These are phyloP conservation scores for Colletotrichum agaves DNA, from an alignment of 2,329 filamentous ascomycete species.

Conservation along the genomic window DNA sequence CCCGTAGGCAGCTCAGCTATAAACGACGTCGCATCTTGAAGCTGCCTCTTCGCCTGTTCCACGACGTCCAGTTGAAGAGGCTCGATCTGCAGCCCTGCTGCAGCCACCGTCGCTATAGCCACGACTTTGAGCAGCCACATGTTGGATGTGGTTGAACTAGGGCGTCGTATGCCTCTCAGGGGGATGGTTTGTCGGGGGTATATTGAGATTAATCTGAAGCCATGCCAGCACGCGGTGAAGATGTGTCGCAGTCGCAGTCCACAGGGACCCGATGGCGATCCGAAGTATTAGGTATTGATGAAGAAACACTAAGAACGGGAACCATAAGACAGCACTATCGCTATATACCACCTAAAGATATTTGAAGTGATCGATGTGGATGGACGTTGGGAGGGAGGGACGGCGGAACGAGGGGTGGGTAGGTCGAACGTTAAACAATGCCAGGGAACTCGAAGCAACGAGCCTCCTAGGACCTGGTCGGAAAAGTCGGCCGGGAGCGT, in stretches of 20 bases:
- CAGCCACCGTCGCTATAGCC: slow-evolving; percentile 23
- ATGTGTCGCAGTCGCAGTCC: background rate
- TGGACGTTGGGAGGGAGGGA: slow-evolving; percentile 5
- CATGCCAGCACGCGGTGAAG: slow-evolving; percentile 30
- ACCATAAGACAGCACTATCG: background rate
- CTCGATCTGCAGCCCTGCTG: slow-evolving; percentile 24
- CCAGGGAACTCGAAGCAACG: background rate
- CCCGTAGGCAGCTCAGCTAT: slow-evolving; percentile 28
- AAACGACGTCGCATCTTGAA: slow-evolving; percentile 27
- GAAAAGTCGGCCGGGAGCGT: slow-evolving; percentile 13
- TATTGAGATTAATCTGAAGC: slow-evolving; percentile 16
- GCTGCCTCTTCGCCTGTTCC: background rate
- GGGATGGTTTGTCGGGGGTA: background rate
- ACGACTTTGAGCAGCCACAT: slow-evolving; percentile 26
- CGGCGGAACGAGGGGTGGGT: slow-evolving; percentile 13
- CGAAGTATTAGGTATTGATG: slow-evolving; percentile 7
- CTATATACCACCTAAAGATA: slow-evolving; percentile 17
- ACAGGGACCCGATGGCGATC: background rate
- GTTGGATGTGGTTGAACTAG: slow-evolving; percentile 18
- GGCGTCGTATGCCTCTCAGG: slow-evolving; percentile 4
- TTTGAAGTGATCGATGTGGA: background rate
- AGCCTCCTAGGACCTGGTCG: slow-evolving; percentile 19
- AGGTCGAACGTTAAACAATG: slow-evolving; percentile 27
- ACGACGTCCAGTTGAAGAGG: background rate
- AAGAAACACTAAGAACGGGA: background rate